Percentiles rank a stretch among this genome's conserved stretches.
phyloP scores from a whole-genome alignment of 1,284 basidiomycete genomes.

The Trichosporon sp. region DNA sequence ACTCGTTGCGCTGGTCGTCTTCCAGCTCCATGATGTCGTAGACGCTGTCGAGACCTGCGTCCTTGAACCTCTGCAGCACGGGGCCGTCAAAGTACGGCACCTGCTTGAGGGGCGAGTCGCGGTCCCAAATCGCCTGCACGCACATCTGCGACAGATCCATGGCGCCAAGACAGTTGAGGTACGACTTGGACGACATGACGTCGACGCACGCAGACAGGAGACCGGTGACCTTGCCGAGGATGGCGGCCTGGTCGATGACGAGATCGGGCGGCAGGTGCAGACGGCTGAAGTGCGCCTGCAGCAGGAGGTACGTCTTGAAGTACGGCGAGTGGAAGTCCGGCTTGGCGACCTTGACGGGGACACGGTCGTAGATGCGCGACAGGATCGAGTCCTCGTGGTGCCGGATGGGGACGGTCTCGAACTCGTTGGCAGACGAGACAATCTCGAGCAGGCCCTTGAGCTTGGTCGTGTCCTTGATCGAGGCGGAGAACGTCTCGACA shows the following conservation, averaged over 20 bases:
- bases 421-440: slow-evolving; percentile 93
- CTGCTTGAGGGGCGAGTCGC: slow-evolving; percentile 89
- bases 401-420: slow-evolving; percentile 90
- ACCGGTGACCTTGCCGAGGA: slow-evolving; percentile 88
- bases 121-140: slow-evolving; percentile 97
- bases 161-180: slow-evolving; percentile 88
- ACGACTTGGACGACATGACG: slow-evolving; percentile 96
- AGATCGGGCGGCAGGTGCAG: slow-evolving; percentile 89
- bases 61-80: slow-evolving; percentile 82
- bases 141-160: slow-evolving; percentile 99
- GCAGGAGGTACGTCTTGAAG: slow-evolving; percentile 96
- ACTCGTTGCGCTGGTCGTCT: slow-evolving; percentile 77
- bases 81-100: slow-evolving; percentile 92
- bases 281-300: slow-evolving; percentile 96
- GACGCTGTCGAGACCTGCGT: slow-evolving; percentile 76
- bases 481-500: slow-evolving; percentile 94
- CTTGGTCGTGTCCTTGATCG: slow-evolving; percentile 95
- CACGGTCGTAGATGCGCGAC: slow-evolving; percentile 90
- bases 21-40: slow-evolving; percentile 98
- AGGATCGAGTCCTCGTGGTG: slow-evolving; percentile 83
- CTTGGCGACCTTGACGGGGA: slow-evolving; percentile 88
- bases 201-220: slow-evolving; percentile 91
- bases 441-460: slow-evolving; percentile 95
- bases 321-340: slow-evolving; percentile 89
- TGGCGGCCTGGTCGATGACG: slow-evolving; percentile 81